Conservation (phyloP, 2,329 filamentous ascomycete genomes). For the Colletotrichum falcatum region DNA sequence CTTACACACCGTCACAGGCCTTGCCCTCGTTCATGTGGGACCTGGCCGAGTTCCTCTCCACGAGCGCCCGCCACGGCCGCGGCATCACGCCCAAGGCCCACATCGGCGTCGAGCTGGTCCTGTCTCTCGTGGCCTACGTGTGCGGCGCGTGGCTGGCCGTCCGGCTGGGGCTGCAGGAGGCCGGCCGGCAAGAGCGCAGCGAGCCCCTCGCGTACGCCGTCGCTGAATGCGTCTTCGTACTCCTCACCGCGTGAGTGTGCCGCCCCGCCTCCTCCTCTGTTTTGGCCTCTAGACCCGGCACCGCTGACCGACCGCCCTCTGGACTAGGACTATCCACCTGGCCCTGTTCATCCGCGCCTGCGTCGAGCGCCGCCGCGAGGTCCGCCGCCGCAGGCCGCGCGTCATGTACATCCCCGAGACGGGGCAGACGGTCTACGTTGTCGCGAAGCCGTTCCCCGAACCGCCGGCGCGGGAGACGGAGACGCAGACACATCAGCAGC, state of each 20-base stretch:
- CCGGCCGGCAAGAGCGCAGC: no score
- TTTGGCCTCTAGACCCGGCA: neutral
- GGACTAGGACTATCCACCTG: constrained; percentile 43
- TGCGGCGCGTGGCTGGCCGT: constrained; percentile 3
- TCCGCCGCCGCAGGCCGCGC: constrained; percentile 39
- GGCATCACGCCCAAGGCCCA: constrained; percentile 47
- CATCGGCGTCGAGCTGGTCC: constrained; percentile 45
- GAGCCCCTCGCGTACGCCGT: neutral
- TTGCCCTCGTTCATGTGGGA: constrained; percentile 44
- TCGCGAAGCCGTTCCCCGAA: constrained; percentile 41
- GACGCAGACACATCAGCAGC: neutral
- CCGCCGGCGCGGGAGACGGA: constrained; percentile 16
- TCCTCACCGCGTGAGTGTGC: constrained; percentile 14
- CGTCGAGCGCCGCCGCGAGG: constrained; percentile 43
- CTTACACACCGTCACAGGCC: constrained; percentile 20
- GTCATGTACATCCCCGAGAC: constrained; percentile 44
- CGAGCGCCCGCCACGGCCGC: constrained; percentile 43
- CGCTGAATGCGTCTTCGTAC: constrained; percentile 19
- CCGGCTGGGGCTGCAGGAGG: neutral
- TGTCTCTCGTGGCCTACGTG: constrained; percentile 36
- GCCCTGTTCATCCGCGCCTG: constrained; percentile 47
- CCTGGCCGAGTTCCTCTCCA: constrained; percentile 44
- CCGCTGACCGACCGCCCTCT: neutral
- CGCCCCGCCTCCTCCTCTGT: fast-evolving
- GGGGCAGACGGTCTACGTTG: constrained; percentile 43